phyloP scores from a whole-genome alignment of 2,329 filamentous ascomycete genomes.

The Neopestalotiopsis sp. region DNA sequence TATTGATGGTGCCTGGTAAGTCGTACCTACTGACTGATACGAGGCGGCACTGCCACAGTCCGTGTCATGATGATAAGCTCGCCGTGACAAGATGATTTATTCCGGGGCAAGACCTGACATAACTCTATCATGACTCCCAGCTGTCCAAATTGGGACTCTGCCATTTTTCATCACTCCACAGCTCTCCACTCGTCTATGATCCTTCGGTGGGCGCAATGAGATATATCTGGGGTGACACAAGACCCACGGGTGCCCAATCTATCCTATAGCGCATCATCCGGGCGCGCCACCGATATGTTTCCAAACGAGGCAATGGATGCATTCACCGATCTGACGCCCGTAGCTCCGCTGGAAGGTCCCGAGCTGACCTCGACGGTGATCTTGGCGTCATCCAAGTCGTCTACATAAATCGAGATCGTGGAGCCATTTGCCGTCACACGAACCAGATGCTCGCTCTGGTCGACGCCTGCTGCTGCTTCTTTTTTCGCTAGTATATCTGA shows the following conservation, averaged over 20 bases:
- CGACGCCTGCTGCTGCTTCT: background rate
- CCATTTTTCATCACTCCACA: background rate
- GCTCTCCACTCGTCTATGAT: background rate
- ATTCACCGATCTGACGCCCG: background rate
- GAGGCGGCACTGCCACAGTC: background rate
- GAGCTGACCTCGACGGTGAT: background rate
- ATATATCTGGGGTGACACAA: background rate
- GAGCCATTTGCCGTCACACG: background rate
- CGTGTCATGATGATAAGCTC: background rate
- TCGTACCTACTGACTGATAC: background rate
- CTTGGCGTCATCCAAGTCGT: conserved; percentile 6
- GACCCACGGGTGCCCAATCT: background rate
- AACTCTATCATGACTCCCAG: background rate
- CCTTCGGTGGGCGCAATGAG: background rate
- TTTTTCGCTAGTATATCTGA: background rate
- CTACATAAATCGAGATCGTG: background rate
- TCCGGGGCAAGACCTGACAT: background rate
- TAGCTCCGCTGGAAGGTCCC: background rate
- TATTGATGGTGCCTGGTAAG: background rate
- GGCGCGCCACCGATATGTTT: conserved; percentile 2
- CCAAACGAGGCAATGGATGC: conserved; percentile 7
- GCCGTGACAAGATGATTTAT: background rate
- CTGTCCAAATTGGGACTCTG: background rate
- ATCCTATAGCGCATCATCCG: background rate
- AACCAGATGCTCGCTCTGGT: background rate